Evolutionary conservation across 495 filamentous ascomycete genomes (phyloP).

Genomic region (Podospora pseudocomata): DNA sequence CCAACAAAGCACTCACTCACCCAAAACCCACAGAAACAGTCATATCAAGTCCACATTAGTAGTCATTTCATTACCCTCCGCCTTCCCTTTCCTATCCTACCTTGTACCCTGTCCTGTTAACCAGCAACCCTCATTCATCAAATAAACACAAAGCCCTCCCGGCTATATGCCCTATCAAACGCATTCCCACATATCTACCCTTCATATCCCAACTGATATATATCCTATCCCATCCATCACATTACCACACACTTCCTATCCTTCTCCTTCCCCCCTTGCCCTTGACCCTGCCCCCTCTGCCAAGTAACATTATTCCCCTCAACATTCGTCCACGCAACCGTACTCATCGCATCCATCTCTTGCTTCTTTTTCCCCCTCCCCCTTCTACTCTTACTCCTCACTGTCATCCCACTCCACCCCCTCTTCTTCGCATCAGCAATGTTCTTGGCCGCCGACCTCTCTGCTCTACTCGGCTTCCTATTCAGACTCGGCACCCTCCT

Average conservation of each 20-base stretch:
- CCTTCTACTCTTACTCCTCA: slow-evolving; percentile 32
- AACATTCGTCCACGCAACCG: slow-evolving; percentile 49
- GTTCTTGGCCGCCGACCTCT: slow-evolving; percentile 53
- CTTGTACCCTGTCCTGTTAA: background rate
- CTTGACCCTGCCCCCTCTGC: background rate
- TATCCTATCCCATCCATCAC: slow-evolving; percentile 33
- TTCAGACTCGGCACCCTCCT: slow-evolving; percentile 35
- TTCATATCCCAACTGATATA: background rate
- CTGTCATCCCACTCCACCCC: slow-evolving; percentile 48
- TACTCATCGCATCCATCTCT: slow-evolving; percentile 36
- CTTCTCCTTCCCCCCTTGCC: slow-evolving; percentile 26
- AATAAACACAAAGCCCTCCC: background rate
- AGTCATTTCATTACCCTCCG: background rate
- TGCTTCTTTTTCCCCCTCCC: slow-evolving; percentile 26
- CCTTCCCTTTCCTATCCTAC: background rate
- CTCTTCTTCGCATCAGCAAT: slow-evolving; percentile 52
- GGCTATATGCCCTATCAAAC: background rate
- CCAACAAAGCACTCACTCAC: background rate
- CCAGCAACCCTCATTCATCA: background rate
- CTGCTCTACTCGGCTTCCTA: slow-evolving; percentile 48
- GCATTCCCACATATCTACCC: background rate
- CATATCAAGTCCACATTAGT: background rate
- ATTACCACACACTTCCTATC: slow-evolving; percentile 54
- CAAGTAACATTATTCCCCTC: slow-evolving; percentile 6
- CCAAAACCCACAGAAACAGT: background rate